phyloP scores from a whole-genome alignment of 768 basidiomycete genomes.

The Podaxis pistillaris region DNA sequence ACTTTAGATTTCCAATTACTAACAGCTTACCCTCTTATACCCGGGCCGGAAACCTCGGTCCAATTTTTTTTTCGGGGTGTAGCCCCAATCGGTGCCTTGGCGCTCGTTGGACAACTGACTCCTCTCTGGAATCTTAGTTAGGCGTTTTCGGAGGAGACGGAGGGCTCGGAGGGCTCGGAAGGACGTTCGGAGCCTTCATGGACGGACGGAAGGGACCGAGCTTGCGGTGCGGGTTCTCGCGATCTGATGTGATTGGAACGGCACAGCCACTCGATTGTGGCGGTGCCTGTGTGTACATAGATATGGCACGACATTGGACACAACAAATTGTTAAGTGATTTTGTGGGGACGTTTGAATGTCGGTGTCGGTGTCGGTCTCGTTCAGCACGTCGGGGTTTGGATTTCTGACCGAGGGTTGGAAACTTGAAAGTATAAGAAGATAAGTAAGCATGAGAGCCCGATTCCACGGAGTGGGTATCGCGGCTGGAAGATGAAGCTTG shows the following conservation, averaged over 20 bases:
- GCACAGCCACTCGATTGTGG: slow-evolving; percentile 6
- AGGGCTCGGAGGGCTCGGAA: background rate
- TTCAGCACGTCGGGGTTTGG: background rate
- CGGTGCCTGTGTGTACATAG: background rate
- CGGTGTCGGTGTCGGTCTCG: background rate
- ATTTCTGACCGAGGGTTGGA: background rate
- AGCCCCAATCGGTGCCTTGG: background rate
- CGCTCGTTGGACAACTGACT: background rate
- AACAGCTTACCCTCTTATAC: background rate
- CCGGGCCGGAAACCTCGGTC: background rate
- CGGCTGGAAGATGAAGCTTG: too few relatives aligned
- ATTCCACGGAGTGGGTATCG: background rate
- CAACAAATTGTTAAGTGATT: background rate
- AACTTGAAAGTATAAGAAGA: background rate
- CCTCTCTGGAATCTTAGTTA: background rate
- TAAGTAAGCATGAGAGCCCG: background rate
- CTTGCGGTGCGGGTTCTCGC: background rate
- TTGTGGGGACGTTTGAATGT: background rate
- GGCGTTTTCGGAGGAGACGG: background rate
- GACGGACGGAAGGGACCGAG: background rate
- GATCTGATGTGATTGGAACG: background rate
- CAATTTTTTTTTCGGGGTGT: background rate
- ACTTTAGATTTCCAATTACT: too few relatives aligned
- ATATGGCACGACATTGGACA: too few relatives aligned
- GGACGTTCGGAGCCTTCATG: background rate